A percentile compares a stretch with the other conserved stretches of the same genome.
These are phyloP conservation scores for Iberis pinnata DNA, from an alignment of 345 rosid genomes.

Conservation along the genomic window DNA sequence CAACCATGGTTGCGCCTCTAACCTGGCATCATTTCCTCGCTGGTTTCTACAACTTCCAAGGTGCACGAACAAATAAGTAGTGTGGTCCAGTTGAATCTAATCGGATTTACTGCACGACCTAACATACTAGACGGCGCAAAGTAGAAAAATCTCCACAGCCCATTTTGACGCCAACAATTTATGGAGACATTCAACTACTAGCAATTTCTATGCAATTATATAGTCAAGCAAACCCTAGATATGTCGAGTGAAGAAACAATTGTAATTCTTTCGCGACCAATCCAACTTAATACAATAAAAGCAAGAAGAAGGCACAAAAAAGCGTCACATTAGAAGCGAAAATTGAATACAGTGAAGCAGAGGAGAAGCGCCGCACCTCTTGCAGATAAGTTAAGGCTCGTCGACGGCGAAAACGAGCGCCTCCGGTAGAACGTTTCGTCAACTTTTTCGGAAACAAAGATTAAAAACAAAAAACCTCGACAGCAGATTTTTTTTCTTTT, in stretches of 20 bases:
- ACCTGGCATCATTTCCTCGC: conserved; percentile 5
- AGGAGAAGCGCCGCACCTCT: conserved; percentile 19
- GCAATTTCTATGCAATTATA: conserved; percentile 8
- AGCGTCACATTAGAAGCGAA: conserved; percentile 1
- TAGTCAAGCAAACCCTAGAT: conserved; percentile 16
- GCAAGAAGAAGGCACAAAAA: neutral
- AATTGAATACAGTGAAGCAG: neutral
- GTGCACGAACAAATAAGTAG: neutral
- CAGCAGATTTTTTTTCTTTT: neutral
- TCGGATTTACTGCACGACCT: conserved; percentile 18
- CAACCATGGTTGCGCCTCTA: neutral
- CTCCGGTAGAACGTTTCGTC: conserved; percentile 25
- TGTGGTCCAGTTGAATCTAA: conserved; percentile 14
- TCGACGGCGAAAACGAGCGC: conserved; percentile 22
- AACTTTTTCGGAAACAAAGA: conserved; percentile 4
- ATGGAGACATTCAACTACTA: conserved; percentile 11
- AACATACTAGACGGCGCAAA: conserved; percentile 6
- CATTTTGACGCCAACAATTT: conserved; percentile 5
- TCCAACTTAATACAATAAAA: neutral
- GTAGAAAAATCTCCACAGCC: conserved; percentile 2
- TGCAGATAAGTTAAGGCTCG: neutral
- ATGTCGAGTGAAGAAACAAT: conserved; percentile 13
- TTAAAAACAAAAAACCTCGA: neutral
- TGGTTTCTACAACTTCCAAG: neutral
- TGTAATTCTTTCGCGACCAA: conserved; percentile 12